Evolutionary conservation across 257 asterid genomes (phyloP).

Genomic region (Paulownia fortunei): DNA sequence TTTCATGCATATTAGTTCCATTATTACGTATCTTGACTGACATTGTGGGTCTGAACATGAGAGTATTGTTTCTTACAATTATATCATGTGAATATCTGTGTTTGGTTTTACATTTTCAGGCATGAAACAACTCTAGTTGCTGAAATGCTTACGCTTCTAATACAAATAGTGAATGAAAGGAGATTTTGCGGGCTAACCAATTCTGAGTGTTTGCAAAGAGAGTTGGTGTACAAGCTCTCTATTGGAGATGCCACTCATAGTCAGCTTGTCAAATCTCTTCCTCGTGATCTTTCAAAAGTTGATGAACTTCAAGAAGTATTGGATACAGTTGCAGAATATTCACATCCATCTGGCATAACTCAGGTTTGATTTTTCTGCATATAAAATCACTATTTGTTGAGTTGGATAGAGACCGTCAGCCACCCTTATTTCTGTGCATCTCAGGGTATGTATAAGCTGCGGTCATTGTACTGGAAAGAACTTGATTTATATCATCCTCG

Average conservation of each 20-base stretch:
- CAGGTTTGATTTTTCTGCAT: slow-evolving; percentile 67
- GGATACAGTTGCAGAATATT: slow-evolving; percentile 81
- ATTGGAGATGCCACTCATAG: slow-evolving; percentile 93
- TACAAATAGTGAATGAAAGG: slow-evolving; percentile 91
- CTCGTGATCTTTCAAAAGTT: slow-evolving; percentile 81
- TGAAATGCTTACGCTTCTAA: slow-evolving; percentile 88
- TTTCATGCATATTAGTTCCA: slow-evolving; percentile 8
- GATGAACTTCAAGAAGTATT: slow-evolving; percentile 82
- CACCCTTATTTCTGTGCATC: slow-evolving; percentile 34
- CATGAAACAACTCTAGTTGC: slow-evolving; percentile 76
- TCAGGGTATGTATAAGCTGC: slow-evolving; percentile 93
- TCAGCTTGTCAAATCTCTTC: slow-evolving; percentile 89
- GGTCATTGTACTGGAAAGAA: slow-evolving; percentile 76
- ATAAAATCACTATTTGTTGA: neutral
- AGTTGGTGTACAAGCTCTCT: slow-evolving; percentile 81
- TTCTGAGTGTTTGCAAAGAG: slow-evolving; percentile 82
- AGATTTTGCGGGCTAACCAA: slow-evolving; percentile 85
- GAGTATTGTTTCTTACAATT: neutral
- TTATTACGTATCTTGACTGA: neutral
- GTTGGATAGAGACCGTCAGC: neutral
- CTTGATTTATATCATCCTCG: slow-evolving; percentile 97
- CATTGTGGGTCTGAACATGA: neutral
- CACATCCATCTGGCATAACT: slow-evolving; percentile 92
- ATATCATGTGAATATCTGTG: slow-evolving; percentile 32
- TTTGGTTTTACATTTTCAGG: slow-evolving; percentile 58